Conservation (phyloP, 208 protist species). For the Porcisia deanei region DNA sequence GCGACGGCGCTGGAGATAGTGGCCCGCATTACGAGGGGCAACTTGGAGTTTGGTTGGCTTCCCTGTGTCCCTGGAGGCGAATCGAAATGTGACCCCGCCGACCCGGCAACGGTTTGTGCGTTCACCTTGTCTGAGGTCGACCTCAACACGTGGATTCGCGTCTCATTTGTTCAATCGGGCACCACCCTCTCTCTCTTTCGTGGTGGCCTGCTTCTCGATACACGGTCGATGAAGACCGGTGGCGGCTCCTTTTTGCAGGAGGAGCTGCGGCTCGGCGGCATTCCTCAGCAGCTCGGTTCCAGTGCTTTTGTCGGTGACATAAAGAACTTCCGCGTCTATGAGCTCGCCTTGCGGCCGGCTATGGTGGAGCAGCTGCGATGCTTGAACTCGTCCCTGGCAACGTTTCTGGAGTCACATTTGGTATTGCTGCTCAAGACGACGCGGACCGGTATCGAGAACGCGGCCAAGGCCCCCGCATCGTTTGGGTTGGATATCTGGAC, state of each 20-base stretch:
- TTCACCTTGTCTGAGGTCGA: constrained; percentile 24
- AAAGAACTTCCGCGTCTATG: constrained; percentile 69
- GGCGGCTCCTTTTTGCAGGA: constrained; percentile 52
- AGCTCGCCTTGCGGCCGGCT: constrained; percentile 50
- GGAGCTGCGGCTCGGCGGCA: constrained; percentile 66
- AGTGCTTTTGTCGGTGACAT: constrained; percentile 69
- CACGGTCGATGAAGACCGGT: constrained; percentile 25
- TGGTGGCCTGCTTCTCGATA: constrained; percentile 57
- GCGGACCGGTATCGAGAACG: constrained; percentile 46
- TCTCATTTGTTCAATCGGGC: constrained; percentile 76
- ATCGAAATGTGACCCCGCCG: constrained; percentile 7
- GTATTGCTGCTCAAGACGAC: constrained; percentile 35
- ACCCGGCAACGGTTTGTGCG: constrained; percentile 15
- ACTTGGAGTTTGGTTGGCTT: constrained; percentile 67
- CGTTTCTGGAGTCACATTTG: constrained; percentile 42
- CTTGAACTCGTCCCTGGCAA: constrained; percentile 34
- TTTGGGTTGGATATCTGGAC: constrained; percentile 38
- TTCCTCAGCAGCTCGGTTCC: constrained; percentile 32
- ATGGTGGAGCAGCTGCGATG: constrained; percentile 57
- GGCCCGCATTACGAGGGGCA: constrained; percentile 44
- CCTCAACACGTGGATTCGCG: constrained; percentile 48
- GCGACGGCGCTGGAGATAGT: constrained; percentile 39
- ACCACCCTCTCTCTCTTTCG: constrained; percentile 62
- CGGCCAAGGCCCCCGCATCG: constrained; percentile 24
- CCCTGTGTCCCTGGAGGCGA: constrained; percentile 24